phyloP scores from a whole-genome alignment of 2,329 filamentous ascomycete genomes.

The Pseudogymnoascus sp. region DNA sequence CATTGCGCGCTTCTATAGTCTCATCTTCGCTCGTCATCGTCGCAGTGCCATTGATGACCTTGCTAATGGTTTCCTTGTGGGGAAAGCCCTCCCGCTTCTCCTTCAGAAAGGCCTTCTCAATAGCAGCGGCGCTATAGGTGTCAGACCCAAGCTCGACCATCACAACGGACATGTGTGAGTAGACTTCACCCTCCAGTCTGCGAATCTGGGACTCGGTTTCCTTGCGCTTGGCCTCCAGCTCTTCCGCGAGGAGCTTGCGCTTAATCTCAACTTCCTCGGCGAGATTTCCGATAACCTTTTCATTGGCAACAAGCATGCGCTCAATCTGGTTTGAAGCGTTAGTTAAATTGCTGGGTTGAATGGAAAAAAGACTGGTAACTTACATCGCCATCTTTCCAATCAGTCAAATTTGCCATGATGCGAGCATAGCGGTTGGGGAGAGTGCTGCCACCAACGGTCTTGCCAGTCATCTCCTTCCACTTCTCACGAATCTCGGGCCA shows the following conservation, averaged over 20 bases:
- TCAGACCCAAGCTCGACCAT: background rate
- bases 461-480: background rate
- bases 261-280: no score
- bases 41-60: background rate
- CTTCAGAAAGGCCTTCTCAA: background rate
- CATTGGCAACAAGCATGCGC: background rate
- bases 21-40: background rate
- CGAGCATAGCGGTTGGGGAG: background rate
- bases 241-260: no score
- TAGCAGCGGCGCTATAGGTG: background rate
- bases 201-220: no score
- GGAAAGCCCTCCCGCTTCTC: background rate
- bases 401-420: background rate
- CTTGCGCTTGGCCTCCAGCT: no score
- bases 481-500: background rate
- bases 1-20: no score
- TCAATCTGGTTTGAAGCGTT: background rate
- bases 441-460: background rate
- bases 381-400: conserved; percentile 1
- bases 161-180: background rate
- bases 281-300: background rate
- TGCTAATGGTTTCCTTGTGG: background rate
- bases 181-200: background rate
- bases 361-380: background rate
- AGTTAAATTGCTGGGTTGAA: background rate